phyloP scores from a whole-genome alignment of 2,329 filamentous ascomycete species.

The Talaromyces pinophilus region DNA sequence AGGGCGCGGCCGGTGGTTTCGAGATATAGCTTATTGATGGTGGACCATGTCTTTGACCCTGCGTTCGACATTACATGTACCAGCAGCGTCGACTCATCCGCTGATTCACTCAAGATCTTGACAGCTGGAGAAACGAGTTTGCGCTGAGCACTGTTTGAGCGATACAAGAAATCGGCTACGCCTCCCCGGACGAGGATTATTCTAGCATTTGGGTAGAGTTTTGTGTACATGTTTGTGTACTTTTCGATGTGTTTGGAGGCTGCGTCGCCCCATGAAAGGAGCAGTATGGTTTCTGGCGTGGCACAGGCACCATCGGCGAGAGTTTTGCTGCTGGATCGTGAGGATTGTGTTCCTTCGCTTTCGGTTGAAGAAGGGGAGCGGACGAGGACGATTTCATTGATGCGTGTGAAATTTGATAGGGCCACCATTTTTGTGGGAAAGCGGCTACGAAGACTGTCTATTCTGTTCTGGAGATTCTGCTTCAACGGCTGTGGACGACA shows the following conservation, averaged over 20 bases:
- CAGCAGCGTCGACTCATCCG: not conserved
- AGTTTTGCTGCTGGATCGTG: not conserved
- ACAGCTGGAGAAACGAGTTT: slow-evolving; percentile 2
- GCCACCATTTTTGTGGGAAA: no score
- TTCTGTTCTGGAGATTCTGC: not conserved
- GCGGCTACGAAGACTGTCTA: not conserved
- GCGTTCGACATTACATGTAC: slow-evolving; percentile 13
- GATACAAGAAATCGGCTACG: slow-evolving; percentile 6
- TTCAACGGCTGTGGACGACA: not conserved
- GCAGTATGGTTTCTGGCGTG: not conserved
- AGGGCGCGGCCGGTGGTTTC: slow-evolving; percentile 4
- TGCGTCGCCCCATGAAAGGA: slow-evolving; percentile 9
- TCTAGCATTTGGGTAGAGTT: slow-evolving; percentile 4
- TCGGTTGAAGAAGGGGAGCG: not conserved
- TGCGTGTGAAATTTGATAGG: not conserved
- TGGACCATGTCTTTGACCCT: slow-evolving; percentile 6
- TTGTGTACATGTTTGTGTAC: slow-evolving; percentile 6
- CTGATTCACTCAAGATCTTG: not conserved
- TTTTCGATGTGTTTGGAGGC: slow-evolving; percentile 3
- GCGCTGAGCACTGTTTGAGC: not conserved
- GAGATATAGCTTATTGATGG: not conserved
- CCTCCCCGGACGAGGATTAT: not conserved
- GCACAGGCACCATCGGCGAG: not conserved
- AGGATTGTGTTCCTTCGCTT: not conserved
- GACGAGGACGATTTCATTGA: not conserved